Evolutionary conservation across 2,329 filamentous ascomycete genomes (phyloP), one percentile per base, ranked within the genome.

Genomic region (Cryphonectria japonica): DNA sequence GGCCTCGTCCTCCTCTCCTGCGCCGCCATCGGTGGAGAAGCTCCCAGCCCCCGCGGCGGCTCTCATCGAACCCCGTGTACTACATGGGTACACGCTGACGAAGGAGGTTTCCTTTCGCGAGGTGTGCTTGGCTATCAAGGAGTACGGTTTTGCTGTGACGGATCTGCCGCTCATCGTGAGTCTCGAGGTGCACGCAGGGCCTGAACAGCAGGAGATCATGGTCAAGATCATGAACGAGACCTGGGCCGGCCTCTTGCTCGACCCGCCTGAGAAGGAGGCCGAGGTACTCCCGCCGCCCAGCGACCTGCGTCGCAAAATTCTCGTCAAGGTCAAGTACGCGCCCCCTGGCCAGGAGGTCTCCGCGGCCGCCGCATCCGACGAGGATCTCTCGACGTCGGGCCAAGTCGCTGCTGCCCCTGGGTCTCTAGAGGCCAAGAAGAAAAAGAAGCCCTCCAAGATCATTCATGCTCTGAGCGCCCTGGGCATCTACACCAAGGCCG

Each of bases 131-230:
- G 90, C 93, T 0, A 95, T 98, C 74, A 86, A 89, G 43, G 89
- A 97, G 69, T 88, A 91, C 76, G 94, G 92, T 1, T 98, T 98
- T 76, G 82, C 87, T 3, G 88, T 85, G 4, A 91, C 88, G 29
- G 91, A 95, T 72, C 83, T 97, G 26, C 96, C 96, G 0, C 84
- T 99, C n/a, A 95, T 98, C 72, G 92, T 98, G 76, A 97, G 94
- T 78, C 86, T 99, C 43, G 96, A 99, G 80, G 93, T 98, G 0
- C 96, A 98, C 82, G 94, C 94, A 74, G 86, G 85, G 73, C 82
- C 89, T 0, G 87, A 91, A 70, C 96, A 99, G 81, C 96, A 99
- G 79, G 88, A 92, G 74, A 87, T 91, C 71, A 98, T 98, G 93
- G 94, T 97, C 6, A 87, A 92, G 72, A 97, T 98, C 77, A 98